Conservation (phyloP, 805 yeast genomes). For the Yamadazyma phyllophila region DNA sequence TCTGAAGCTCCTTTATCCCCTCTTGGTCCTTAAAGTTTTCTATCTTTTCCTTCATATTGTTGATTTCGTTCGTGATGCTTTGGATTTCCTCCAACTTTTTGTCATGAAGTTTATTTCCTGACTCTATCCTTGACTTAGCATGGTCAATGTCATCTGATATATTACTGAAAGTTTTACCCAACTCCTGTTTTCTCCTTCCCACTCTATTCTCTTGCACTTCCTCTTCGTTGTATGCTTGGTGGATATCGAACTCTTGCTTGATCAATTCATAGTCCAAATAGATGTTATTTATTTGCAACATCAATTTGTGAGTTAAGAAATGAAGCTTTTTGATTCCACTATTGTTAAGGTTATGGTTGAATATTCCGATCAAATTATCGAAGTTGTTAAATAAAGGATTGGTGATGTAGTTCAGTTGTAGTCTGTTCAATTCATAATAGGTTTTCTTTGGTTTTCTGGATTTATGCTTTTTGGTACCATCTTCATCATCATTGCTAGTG, state of each 20-base stretch:
- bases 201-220: slow-evolving; percentile 38
- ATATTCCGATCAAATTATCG: slow-evolving; percentile 49
- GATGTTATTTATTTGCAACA: slow-evolving; percentile 52
- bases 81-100: slow-evolving; percentile 33
- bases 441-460: slow-evolving; percentile 17
- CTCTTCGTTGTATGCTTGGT: slow-evolving; percentile 34
- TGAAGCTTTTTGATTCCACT: slow-evolving; percentile 10
- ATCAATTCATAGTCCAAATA: slow-evolving; percentile 44
- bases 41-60: slow-evolving; percentile 27
- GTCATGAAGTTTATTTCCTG: slow-evolving; percentile 29
- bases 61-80: slow-evolving; percentile 20
- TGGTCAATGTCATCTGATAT: slow-evolving; percentile 48
- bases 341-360: slow-evolving; percentile 30
- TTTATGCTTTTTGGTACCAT: slow-evolving; percentile 2
- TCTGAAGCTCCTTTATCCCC: slow-evolving; percentile 19
- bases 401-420: slow-evolving; percentile 63
- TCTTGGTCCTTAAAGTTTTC: slow-evolving; percentile 23
- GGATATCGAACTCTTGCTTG: slow-evolving; percentile 39
- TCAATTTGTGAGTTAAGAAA: slow-evolving; percentile 60
- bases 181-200: slow-evolving; percentile 42
- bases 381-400: slow-evolving; percentile 60
- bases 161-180: slow-evolving; percentile 43
- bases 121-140: slow-evolving; percentile 31
- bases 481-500: slow-evolving; percentile 12
- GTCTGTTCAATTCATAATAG: slow-evolving; percentile 60